phyloP scores from a whole-genome alignment of 805 yeast species.

The Sugiyamaella qingdaonensis region DNA sequence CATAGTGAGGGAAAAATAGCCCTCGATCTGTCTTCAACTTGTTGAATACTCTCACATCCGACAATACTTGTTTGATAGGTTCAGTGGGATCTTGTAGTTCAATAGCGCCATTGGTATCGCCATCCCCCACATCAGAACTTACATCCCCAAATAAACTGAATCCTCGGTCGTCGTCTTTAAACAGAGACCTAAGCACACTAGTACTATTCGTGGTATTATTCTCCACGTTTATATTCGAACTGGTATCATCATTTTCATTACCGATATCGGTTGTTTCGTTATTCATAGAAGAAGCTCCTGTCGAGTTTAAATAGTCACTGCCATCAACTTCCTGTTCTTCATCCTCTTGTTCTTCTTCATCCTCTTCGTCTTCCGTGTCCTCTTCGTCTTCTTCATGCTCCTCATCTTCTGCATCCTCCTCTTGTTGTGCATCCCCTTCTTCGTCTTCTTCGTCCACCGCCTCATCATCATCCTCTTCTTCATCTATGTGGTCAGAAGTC shows the following conservation, averaged over 20 bases:
- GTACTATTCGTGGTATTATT: not conserved
- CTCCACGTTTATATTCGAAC: too few relatives aligned
- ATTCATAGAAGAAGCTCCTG: too few relatives aligned
- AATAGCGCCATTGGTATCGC: slow-evolving; percentile 7
- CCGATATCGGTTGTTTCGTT: too few relatives aligned
- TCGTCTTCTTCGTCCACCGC: too few relatives aligned
- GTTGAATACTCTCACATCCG: not conserved
- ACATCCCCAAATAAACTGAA: slow-evolving; percentile 23
- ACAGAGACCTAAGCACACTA: slow-evolving; percentile 17
- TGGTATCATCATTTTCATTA: too few relatives aligned
- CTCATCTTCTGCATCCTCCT: slow-evolving; percentile 6
- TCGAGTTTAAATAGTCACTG: too few relatives aligned
- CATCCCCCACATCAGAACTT: slow-evolving; percentile 13
- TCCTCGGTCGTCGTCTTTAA: slow-evolving; percentile 11
- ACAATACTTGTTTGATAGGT: not conserved
- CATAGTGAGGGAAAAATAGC: slow-evolving; percentile 75
- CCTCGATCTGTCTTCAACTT: slow-evolving; percentile 12
- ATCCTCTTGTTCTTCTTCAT: slow-evolving; percentile 8
- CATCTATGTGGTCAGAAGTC: not conserved
- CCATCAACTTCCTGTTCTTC: too few relatives aligned
- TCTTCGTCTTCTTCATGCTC: slow-evolving; percentile 5
- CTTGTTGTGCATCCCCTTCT: slow-evolving; percentile 4
- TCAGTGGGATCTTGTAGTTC: not conserved
- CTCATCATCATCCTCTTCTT: slow-evolving; percentile 9
- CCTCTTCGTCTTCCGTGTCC: not conserved